Conservation (phyloP, 2,329 filamentous ascomycete species). For the Claviceps sp. region DNA sequence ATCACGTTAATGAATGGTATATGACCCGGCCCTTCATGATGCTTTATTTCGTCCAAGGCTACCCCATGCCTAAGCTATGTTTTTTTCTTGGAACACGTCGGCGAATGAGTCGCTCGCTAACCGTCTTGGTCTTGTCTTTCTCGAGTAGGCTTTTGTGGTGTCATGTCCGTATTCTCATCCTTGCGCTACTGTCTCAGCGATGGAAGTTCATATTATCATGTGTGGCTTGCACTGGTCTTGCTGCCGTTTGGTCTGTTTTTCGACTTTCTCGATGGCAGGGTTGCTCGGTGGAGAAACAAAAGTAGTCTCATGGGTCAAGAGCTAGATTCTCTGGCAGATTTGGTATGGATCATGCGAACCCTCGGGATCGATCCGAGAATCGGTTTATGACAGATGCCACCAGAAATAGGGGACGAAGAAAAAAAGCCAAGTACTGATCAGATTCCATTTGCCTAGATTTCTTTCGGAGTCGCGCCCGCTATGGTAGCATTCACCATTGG, state of each 20-base stretch:
- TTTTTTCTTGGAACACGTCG: not conserved
- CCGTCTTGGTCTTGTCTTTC: not conserved
- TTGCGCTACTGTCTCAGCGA: slow-evolving; percentile 81
- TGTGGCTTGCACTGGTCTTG: slow-evolving; percentile 74
- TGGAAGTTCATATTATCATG: slow-evolving; percentile 47
- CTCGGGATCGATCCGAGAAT: not conserved
- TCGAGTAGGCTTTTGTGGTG: slow-evolving; percentile 58
- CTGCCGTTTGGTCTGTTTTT: slow-evolving; percentile 93
- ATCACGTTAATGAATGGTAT: slow-evolving; percentile 72
- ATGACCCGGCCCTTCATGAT: not conserved
- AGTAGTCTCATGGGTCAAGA: slow-evolving; percentile 97
- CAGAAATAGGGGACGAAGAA: not conserved
- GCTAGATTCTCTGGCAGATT: slow-evolving; percentile 84
- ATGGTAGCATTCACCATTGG: slow-evolving; percentile 80
- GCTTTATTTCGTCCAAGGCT: not conserved
- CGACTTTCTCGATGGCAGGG: slow-evolving; percentile 94
- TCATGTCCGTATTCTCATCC: slow-evolving; percentile 93
- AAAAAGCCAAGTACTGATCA: not conserved
- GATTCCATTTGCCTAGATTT: slow-evolving; percentile 52
- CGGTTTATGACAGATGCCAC: not conserved
- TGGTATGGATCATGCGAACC: slow-evolving; percentile 43
- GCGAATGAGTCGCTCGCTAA: not conserved
- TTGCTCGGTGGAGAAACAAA: slow-evolving; percentile 93
- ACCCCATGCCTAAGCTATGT: not conserved
- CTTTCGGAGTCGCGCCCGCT: slow-evolving; percentile 85